Base-by-base conservation (phyloP, 1,284 basidiomycete genomes). In the Ganoderma lingzhi region DNA sequence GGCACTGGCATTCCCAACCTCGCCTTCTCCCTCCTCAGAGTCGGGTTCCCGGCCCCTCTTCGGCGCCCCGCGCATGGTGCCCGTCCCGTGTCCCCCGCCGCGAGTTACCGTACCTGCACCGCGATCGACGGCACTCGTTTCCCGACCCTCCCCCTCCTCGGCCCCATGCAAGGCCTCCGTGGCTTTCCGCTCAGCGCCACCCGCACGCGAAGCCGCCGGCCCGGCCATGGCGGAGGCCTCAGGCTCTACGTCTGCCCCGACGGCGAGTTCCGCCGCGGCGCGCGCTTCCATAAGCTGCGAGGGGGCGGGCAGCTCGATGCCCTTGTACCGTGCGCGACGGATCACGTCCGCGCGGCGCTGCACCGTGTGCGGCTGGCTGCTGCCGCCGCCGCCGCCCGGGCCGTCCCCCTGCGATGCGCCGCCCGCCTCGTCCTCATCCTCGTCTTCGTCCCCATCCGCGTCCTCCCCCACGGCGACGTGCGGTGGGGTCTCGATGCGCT, bases 261-360 rank as follows among this genome's bases (percentile, higher is more conserved):
- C 23, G 74, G 6, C 78, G 78, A 62, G 42, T 30, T 64, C 68
- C 3, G 55, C 68, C 14, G 48, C 61, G 14, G 59, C 64, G n/a
- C 68, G 44, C 35, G 64, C 62, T 23, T 61, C 64, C 66, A 71
- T 71, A 39, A 64, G 48, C 51, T 71, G 66, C 42, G 70, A 71
- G 5, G 76, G 66, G 10, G 28, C n/a, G 10, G 64, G 66, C 6
- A 71, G 66, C 45, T 51, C 58, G 35, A 55, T 35, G 39, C 69
- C 69, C 23, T 30, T 77, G 35, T 76, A 79, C 64, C 82, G 82
- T 2, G 79, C 80, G 6, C 83, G 78, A 6, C 82, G 80, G 3
- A 88, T 73, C 0, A 88, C 82, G 55, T 85, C 80, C 71, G 84
- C 84, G 5, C 86, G 83, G 39, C 87, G 84, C 70, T 85, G 84